Evolutionary conservation across 108 stramenopile genomes (phyloP).

Genomic region (Discostella pseudostelligera): DNA sequence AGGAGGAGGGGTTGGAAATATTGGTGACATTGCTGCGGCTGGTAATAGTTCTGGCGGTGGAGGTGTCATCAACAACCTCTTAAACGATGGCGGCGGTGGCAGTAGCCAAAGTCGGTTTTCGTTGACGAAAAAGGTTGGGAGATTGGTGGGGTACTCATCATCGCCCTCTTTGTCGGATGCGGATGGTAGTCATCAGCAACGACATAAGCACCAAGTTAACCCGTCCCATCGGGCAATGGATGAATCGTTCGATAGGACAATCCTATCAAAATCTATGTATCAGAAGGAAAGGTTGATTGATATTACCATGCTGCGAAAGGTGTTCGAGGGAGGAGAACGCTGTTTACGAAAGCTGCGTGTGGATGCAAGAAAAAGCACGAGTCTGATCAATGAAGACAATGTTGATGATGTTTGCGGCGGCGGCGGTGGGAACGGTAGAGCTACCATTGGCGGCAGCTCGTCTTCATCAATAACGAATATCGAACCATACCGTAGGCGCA

Average conservation of each 20-base stretch:
- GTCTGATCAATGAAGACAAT: neutral
- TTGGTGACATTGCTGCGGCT: neutral
- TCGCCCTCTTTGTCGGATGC: neutral
- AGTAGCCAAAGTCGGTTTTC: neutral
- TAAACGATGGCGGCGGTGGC: constrained; percentile 1
- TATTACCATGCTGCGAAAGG: constrained; percentile 14
- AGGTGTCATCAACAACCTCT: neutral
- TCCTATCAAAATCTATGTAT: constrained; percentile 15
- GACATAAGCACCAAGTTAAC: neutral
- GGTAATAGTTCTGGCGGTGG: neutral
- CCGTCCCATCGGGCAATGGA: constrained; percentile 10
- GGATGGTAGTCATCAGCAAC: neutral
- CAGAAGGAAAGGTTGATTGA: constrained; percentile 39
- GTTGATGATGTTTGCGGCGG: neutral
- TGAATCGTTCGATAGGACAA: constrained; percentile 6
- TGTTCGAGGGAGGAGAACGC: constrained; percentile 37
- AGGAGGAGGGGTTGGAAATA: neutral
- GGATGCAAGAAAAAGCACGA: neutral
- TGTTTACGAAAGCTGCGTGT: constrained; percentile 17
- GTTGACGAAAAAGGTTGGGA: constrained; percentile 12
- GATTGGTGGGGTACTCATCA: neutral
- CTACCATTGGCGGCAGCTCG: neutral
- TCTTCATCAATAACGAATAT: neutral
- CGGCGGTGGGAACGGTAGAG: too few relatives aligned
- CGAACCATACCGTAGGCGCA: neutral